Conservation (phyloP, 768 basidiomycete species). For the Amanita rimosa region DNA sequence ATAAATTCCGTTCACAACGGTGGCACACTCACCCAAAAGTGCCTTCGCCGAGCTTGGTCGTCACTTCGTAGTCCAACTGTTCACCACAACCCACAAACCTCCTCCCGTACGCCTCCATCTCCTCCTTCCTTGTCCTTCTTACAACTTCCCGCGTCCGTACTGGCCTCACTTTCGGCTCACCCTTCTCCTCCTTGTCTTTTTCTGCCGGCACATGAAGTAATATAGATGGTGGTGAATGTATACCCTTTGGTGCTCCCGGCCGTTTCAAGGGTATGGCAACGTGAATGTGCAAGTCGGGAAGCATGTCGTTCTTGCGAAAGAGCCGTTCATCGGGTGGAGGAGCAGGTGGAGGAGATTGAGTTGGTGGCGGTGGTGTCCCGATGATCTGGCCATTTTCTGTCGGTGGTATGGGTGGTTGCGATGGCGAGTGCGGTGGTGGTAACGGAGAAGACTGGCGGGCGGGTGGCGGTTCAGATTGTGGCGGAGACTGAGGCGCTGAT, state of each 20-base stretch:
- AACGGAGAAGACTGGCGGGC: conserved; percentile 12
- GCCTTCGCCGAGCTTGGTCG: conserved; percentile 89
- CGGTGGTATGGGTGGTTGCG: conserved; percentile 5
- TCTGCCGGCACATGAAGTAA: conserved; percentile 6
- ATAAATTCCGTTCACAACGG: conserved; percentile 4
- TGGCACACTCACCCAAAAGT: conserved; percentile 78
- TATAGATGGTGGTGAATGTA: conserved; percentile 33
- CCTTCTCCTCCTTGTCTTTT: conserved; percentile 11
- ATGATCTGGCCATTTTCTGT: conserved; percentile 4
- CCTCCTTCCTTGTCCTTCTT: conserved; percentile 49
- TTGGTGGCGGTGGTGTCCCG: conserved; percentile 16
- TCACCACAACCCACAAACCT: conserved; percentile 59
- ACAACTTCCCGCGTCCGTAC: conserved; percentile 30
- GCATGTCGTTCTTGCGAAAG: conserved; percentile 18
- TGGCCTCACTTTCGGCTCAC: conserved; percentile 14
- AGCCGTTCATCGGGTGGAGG: conserved; percentile 18
- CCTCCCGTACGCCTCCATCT: conserved; percentile 56
- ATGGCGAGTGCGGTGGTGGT: conserved; percentile 9
- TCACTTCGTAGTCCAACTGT: conserved; percentile 67
- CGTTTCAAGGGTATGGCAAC: conserved; percentile 35
- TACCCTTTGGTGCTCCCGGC: conserved; percentile 33
- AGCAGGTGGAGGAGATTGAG: conserved; percentile 17
- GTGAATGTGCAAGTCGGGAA: conserved; percentile 24
- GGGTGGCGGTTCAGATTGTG: conserved; percentile 11
- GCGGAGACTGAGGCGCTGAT: conserved; percentile 11